Evolutionary conservation across 108 stramenopile species (phyloP), one percentile per base, ranked within the genome.

Genomic region (Skeletonema costatum): DNA sequence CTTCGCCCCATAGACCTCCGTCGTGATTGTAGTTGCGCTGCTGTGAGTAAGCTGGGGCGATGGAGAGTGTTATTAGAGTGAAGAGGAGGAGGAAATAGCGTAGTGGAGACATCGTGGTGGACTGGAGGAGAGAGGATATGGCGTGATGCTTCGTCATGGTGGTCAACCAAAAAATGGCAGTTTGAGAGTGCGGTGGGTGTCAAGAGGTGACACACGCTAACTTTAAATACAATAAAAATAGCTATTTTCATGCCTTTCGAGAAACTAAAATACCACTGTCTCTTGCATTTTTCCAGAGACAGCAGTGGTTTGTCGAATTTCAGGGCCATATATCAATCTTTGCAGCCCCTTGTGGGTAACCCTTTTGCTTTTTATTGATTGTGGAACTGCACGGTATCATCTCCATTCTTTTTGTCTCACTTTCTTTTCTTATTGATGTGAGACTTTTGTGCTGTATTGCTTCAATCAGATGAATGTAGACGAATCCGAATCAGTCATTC

Each of bases 251-350:
- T 48, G 87, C 85, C 83, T 84, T 83, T 71, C 61, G 83, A 69
- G 71, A 71, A 81, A 69, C 87, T 88, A 88, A 88, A 88, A 76
- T 88, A 60, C 73, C 83, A 77, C 81, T 77, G 78, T 88, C 87
- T 88, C 87, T 86, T 88, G 87, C 87, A 88, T 88, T 88, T 88
- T 88, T 86, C 87, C 85, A 86, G 87, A 88, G 87, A 86, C 82
- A 74, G 81, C 87, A 74, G 87, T 88, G 87, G 87, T 71, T 81
- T 61, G 73, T 76, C 80, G 63, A 68, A 48, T 35, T 30, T 48
- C 60, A 75, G 83, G 83, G 83, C 87, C 85, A 74, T 71, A 81
- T 51, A 73, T 31, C 60, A 88, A 74, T 86, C 56, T 88, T 88
- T 86, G 83, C 60, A 85, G 56, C 85, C 85, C 82, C 75, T 80